These are phyloP conservation scores for Penicillium angulare DNA, from an alignment of 495 filamentous ascomycete genomes.

Conservation along the genomic window DNA sequence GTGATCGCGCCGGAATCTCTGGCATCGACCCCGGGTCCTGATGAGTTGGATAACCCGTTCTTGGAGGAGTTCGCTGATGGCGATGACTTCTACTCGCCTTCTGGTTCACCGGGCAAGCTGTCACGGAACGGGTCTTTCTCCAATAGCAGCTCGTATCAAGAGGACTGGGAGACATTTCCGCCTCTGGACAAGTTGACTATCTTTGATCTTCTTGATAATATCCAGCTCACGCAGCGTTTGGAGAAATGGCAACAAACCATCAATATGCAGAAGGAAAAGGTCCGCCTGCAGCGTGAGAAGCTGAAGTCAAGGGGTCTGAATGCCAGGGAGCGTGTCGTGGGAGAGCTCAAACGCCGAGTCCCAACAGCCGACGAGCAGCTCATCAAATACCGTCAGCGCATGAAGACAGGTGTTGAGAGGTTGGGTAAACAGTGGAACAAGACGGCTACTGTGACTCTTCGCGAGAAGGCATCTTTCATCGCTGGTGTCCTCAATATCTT, in stretches of 20 bases:
- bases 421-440: conserved; percentile 84
- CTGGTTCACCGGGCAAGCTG: conserved; percentile 39
- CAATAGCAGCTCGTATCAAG: conserved; percentile 72
- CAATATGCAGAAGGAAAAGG: conserved; percentile 77
- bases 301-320: conserved; percentile 56
- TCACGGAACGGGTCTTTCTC: conserved; percentile 77
- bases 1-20: conserved; percentile 27
- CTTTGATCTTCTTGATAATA: conserved; percentile 91
- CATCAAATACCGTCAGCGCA: conserved; percentile 82
- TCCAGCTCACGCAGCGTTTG: conserved; percentile 82
- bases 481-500: conserved; percentile 95
- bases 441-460: conserved; percentile 77
- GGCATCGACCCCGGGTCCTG: conserved; percentile 12
- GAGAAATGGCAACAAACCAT: conserved; percentile 83
- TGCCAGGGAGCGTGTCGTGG: conserved; percentile 73
- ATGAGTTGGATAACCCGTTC: conserved; percentile 21
- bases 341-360: conserved; percentile 79
- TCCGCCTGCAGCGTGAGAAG: conserved; percentile 77
- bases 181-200: conserved; percentile 89
- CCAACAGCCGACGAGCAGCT: conserved; percentile 90
- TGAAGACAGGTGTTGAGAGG: conserved; percentile 84
- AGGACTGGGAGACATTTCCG: conserved; percentile 85
- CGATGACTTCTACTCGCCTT: conserved; percentile 39
- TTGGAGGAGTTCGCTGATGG: conserved; percentile 26
- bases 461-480: conserved; percentile 96